phyloP scores from a whole-genome alignment of 345 rosid genomes.

The Rhizophora mangle region DNA sequence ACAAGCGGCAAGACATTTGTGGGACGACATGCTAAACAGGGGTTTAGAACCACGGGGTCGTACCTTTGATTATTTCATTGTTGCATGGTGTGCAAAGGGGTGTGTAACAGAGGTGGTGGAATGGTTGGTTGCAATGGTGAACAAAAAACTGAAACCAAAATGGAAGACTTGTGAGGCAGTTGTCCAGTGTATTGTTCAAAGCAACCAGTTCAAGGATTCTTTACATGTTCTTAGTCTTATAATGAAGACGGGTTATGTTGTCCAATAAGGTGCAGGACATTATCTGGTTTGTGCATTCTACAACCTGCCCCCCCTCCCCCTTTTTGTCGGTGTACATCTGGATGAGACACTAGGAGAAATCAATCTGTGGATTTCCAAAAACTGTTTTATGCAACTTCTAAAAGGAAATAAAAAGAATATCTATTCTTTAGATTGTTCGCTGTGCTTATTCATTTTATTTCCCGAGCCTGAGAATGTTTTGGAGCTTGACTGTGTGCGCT shows the following conservation, averaged over 20 bases:
- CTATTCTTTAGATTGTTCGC: too few species aligned
- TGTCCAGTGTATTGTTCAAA: slow-evolving; percentile 22
- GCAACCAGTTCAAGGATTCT: slow-evolving; percentile 36
- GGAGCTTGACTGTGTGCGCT: too few species aligned
- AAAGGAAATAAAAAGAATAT: too few species aligned
- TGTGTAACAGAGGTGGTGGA: slow-evolving; percentile 30
- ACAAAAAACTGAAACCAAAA: slow-evolving; percentile 26
- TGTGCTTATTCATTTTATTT: too few species aligned
- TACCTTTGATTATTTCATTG: slow-evolving; percentile 23
- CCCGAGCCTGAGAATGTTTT: too few species aligned
- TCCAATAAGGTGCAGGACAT: slow-evolving; percentile 17
- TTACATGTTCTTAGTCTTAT: slow-evolving; percentile 27
- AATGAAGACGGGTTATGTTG: slow-evolving; percentile 28
- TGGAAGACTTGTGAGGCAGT: slow-evolving; percentile 23
- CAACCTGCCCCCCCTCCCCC: background rate
- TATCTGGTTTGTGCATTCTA: slow-evolving; percentile 30
- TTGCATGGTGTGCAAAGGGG: slow-evolving; percentile 27
- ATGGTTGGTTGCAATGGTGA: slow-evolving; percentile 31
- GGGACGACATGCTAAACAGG: slow-evolving; percentile 31
- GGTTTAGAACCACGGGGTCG: slow-evolving; percentile 27
- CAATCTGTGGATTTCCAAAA: too few species aligned
- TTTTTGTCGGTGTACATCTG: slow-evolving; percentile 16
- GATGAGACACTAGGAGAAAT: background rate
- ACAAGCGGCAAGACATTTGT: slow-evolving; percentile 30
- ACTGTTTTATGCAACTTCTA: too few species aligned